A percentile compares a stretch with the other conserved stretches of the same genome.
These are phyloP conservation scores for Xanthoparmelia taractica DNA, from an alignment of 495 filamentous ascomycete species.

Conservation along the genomic window DNA sequence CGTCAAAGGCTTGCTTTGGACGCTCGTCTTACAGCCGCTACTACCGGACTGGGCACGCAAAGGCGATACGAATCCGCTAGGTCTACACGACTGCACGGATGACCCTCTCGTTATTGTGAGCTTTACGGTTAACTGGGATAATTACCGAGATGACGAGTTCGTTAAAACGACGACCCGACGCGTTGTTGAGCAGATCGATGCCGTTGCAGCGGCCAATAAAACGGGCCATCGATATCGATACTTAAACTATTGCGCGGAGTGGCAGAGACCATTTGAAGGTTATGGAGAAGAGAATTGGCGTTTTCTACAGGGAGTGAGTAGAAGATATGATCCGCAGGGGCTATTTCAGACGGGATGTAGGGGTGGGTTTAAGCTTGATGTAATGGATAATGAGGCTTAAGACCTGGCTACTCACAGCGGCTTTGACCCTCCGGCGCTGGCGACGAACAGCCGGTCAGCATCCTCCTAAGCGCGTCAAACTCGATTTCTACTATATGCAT, in stretches of 20 bases:
- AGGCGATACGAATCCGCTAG: constrained; percentile 28
- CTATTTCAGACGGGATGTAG: constrained; percentile 31
- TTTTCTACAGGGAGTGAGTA: constrained; percentile 27
- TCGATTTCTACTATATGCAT: constrained; percentile 4
- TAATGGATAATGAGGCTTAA: constrained; percentile 11
- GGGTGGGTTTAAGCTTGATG: constrained; percentile 32
- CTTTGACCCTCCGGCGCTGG: not conserved
- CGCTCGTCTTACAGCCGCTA: constrained; percentile 30
- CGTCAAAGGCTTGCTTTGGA: constrained; percentile 27
- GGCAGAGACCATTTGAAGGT: constrained; percentile 32
- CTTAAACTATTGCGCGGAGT: constrained; percentile 32
- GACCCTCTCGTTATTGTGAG: constrained; percentile 30
- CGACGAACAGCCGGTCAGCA: not conserved
- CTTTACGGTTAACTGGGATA: constrained; percentile 32
- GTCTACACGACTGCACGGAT: constrained; percentile 23
- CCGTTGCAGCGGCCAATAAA: constrained; percentile 23
- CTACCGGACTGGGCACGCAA: constrained; percentile 27
- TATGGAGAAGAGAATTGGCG: constrained; percentile 32
- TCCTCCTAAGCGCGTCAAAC: not conserved
- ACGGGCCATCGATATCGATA: constrained; percentile 30
- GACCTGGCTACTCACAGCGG: not conserved
- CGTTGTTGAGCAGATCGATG: constrained; percentile 30
- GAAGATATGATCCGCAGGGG: constrained; percentile 30
- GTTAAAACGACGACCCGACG: constrained; percentile 26
- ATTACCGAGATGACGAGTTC: constrained; percentile 27